Conservation (phyloP, 345 rosid genomes). For the Pistacia vera region DNA sequence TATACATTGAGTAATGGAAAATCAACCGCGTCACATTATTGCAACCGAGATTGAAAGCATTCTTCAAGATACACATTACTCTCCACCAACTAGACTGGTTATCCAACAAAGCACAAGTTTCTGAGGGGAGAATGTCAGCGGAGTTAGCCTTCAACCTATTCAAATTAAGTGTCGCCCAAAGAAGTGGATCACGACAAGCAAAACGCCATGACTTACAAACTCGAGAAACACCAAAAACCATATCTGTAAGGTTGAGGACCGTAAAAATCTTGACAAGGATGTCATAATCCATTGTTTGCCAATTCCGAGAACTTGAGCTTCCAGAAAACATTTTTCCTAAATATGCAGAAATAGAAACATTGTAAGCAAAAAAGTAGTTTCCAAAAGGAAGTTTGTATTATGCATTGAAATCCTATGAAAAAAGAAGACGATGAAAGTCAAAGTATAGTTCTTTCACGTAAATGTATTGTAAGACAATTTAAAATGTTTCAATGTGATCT, state of each 20-base stretch:
- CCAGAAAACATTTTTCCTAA: not conserved
- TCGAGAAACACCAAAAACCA: constrained; percentile 7
- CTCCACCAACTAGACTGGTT: not conserved
- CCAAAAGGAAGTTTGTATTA: too few relatives aligned
- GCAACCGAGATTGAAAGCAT: constrained; percentile 12
- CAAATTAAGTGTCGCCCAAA: constrained; percentile 16
- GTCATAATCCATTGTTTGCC: constrained; percentile 18
- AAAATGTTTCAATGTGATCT: not conserved
- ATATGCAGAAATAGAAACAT: not conserved
- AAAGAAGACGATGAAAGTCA: not conserved
- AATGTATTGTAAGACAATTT: not conserved
- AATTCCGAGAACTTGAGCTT: not conserved
- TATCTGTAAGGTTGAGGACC: not conserved
- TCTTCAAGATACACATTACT: constrained; percentile 1
- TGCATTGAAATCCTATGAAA: not conserved
- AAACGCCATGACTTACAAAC: constrained; percentile 17
- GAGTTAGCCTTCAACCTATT: not conserved
- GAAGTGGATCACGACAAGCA: not conserved
- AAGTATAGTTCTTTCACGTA: not conserved
- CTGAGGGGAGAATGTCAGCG: not conserved
- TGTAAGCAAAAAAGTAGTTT: not conserved
- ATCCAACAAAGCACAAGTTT: not conserved
- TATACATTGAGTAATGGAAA: not conserved
- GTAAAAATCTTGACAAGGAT: constrained; percentile 16
- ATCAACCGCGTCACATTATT: constrained; percentile 13